Evolutionary conservation across 805 yeast species (phyloP).

Genomic region (Candida michaelii): DNA sequence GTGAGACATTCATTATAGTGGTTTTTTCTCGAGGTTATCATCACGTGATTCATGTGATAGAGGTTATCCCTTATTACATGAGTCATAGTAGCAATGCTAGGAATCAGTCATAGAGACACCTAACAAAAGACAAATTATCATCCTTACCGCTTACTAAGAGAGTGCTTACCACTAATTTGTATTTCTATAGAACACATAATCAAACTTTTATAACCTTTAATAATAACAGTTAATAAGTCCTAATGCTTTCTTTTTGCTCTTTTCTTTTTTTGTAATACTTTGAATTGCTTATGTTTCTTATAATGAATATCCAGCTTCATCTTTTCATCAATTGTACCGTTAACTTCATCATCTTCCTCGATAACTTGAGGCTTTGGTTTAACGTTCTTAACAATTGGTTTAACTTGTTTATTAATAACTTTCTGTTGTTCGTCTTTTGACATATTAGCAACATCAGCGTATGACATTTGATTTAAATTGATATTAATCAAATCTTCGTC

Average conservation of each 20-base stretch:
- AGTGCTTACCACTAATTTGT: too few relatives aligned
- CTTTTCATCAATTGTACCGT: conserved; percentile 14
- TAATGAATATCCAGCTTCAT: conserved; percentile 19
- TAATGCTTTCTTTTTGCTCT: conserved; percentile 5
- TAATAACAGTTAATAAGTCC: too few relatives aligned
- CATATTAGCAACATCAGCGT: conserved; percentile 35
- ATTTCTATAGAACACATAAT: too few relatives aligned
- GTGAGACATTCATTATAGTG: too few relatives aligned
- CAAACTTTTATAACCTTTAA: too few relatives aligned
- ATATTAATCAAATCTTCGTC: conserved; percentile 38
- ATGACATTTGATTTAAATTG: conserved; percentile 34
- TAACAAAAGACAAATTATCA: too few relatives aligned
- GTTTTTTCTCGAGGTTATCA: too few relatives aligned
- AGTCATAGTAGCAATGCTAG: too few relatives aligned
- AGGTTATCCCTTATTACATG: too few relatives aligned
- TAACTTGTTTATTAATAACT: conserved; percentile 21
- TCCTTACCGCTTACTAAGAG: too few relatives aligned
- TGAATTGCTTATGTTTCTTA: conserved; percentile 18
- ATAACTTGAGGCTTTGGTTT: background rate
- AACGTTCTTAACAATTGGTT: background rate
- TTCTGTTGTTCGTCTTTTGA: conserved; percentile 43
- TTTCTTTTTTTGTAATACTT: conserved; percentile 14
- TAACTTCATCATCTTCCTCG: conserved; percentile 7
- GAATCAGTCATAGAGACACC: too few relatives aligned
- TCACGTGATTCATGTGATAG: too few relatives aligned